Evolutionary conservation across 805 yeast genomes (phyloP).

Genomic region (Saccharomycopsis oosterbeekiorum): DNA sequence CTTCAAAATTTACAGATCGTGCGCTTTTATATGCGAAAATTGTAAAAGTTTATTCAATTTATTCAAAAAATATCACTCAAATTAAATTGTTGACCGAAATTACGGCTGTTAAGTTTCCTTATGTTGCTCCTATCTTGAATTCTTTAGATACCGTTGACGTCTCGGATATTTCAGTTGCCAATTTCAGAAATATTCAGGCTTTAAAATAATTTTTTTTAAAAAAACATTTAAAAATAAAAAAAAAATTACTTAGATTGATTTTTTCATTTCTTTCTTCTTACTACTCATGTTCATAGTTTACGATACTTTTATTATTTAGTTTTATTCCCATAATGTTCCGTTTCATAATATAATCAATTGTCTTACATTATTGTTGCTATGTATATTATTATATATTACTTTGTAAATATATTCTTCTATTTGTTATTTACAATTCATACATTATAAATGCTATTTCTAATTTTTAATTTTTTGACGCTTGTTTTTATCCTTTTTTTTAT

Average conservation of each 20-base stretch:
- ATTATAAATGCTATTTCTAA: not conserved
- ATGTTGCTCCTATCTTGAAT: slow-evolving; percentile 30
- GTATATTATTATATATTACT: not conserved
- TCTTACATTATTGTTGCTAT: not conserved
- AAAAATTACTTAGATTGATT: not conserved
- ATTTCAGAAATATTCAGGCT: slow-evolving; percentile 25
- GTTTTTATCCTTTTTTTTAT: not conserved
- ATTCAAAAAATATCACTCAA: slow-evolving; percentile 38
- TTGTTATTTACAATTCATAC: not conserved
- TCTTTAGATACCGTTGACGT: slow-evolving; percentile 31
- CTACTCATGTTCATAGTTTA: not conserved
- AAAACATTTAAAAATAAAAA: not conserved
- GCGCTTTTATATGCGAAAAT: slow-evolving; percentile 44
- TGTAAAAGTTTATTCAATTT: slow-evolving; percentile 40
- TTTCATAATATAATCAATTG: not conserved
- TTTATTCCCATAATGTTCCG: not conserved
- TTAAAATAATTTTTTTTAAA: not conserved
- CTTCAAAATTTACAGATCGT: slow-evolving; percentile 35
- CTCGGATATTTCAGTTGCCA: slow-evolving; percentile 33
- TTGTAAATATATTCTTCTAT: not conserved
- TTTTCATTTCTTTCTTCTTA: not conserved
- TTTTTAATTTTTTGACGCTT: not conserved
- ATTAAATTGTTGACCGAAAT: slow-evolving; percentile 36
- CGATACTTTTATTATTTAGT: not conserved
- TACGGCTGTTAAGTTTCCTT: slow-evolving; percentile 35